Evolutionary conservation across 345 rosid species (phyloP).

Genomic region (Erysimum cheiranthoides): DNA sequence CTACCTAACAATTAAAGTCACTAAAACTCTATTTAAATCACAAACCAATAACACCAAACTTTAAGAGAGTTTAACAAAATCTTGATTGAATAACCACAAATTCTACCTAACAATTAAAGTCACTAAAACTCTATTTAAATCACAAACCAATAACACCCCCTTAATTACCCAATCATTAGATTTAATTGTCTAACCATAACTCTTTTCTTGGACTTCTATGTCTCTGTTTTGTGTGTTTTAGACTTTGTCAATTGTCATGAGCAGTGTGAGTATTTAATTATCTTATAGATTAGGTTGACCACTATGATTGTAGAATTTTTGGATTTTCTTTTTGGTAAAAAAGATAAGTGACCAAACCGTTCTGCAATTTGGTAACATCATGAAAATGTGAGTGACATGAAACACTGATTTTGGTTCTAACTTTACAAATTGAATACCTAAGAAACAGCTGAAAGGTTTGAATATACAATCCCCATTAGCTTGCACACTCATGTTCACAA

Average conservation of each 20-base stretch:
- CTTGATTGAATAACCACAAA: too few species aligned
- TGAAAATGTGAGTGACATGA: not conserved
- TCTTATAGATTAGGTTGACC: not conserved
- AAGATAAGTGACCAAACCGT: not conserved
- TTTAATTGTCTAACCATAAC: not conserved
- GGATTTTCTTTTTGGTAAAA: too few species aligned
- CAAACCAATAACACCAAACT: too few species aligned
- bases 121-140: too few species aligned
- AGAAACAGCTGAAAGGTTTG: constrained; percentile 25
- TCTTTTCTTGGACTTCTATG: not conserved
- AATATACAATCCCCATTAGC: constrained; percentile 32
- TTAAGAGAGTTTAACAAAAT: too few species aligned
- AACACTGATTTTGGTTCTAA: constrained; percentile 32
- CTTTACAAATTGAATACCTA: constrained; percentile 43
- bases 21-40: too few species aligned
- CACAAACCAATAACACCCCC: too few species aligned
- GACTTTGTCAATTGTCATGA: too few species aligned
- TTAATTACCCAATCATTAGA: too few species aligned
- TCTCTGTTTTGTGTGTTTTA: not conserved
- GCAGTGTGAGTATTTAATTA: too few species aligned
- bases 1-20: too few species aligned
- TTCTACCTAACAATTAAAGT: too few species aligned
- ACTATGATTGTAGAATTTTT: not conserved
- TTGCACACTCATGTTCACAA: constrained; percentile 19
- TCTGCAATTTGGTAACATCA: constrained; percentile 14